Evolutionary conservation across 345 rosid species (phyloP).

Genomic region (Sonneratia caseolaris): DNA sequence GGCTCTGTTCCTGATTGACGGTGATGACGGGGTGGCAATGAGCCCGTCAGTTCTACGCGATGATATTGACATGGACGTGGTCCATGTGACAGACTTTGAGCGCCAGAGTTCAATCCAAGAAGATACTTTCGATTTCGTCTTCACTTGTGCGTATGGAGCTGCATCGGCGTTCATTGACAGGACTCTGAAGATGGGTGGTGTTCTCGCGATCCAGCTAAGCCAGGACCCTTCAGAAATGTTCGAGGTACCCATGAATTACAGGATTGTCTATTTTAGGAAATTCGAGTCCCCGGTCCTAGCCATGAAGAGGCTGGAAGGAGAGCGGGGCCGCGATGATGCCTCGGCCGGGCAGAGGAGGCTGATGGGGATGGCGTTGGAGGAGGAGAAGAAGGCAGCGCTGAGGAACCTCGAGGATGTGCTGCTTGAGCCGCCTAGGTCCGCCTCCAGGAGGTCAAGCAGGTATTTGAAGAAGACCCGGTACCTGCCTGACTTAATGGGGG

Average conservation of each 20-base stretch:
- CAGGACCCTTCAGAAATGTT: conserved; percentile 22
- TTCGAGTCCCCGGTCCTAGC: conserved; percentile 31
- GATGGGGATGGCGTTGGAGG: conserved; percentile 18
- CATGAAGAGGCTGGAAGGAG: conserved; percentile 33
- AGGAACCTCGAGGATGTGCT: conserved; percentile 63
- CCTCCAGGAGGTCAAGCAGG: conserved; percentile 46
- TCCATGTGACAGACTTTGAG: conserved; percentile 34
- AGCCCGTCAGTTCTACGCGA: conserved; percentile 18
- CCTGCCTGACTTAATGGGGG: conserved; percentile 57
- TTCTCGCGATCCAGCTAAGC: conserved; percentile 28
- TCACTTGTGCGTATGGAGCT: conserved; percentile 25
- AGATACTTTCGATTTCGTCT: conserved; percentile 35
- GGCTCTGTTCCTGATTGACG: conserved; percentile 33
- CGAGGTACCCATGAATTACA: conserved; percentile 37
- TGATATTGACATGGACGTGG: conserved; percentile 22
- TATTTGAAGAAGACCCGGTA: conserved; percentile 50
- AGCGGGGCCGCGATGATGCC: not conserved
- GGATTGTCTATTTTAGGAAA: conserved; percentile 37
- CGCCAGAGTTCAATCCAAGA: conserved; percentile 22
- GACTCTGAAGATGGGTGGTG: conserved; percentile 48
- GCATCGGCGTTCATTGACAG: conserved; percentile 41
- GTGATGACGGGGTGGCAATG: conserved; percentile 19
- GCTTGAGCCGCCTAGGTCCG: conserved; percentile 69
- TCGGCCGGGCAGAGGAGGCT: conserved; percentile 26
- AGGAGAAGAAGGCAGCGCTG: conserved; percentile 40